phyloP scores from a whole-genome alignment of 208 protist genomes.

The Naegleria gruberi region DNA sequence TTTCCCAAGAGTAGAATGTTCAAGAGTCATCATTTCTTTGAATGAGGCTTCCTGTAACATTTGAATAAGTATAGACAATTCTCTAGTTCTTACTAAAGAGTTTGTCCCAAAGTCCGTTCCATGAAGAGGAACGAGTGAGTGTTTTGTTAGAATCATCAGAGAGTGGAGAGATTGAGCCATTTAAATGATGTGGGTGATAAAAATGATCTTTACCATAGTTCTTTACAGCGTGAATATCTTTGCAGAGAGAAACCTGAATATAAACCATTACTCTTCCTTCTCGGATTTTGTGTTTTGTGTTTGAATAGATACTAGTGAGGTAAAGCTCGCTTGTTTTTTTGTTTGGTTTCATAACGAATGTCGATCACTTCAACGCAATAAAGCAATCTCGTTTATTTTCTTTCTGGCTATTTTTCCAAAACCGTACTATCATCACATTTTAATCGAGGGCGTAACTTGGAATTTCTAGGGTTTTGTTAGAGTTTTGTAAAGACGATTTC shows the following conservation, averaged over 20 bases:
- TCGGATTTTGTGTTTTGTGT: background rate
- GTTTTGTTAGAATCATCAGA: background rate
- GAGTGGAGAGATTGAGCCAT: background rate
- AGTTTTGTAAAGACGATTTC: too few relatives aligned
- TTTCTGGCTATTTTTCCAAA: too few relatives aligned
- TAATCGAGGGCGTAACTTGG: background rate
- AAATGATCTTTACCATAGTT: background rate
- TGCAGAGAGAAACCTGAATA: background rate
- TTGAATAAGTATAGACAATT: too few relatives aligned
- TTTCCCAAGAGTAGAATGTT: too few relatives aligned
- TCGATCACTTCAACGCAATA: too few relatives aligned
- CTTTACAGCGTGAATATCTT: background rate
- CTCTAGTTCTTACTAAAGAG: too few relatives aligned
- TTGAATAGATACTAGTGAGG: background rate
- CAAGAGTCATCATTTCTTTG: too few relatives aligned
- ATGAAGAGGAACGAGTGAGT: background rate
- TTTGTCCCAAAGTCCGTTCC: background rate
- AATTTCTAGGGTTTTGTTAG: background rate
- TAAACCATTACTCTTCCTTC: background rate
- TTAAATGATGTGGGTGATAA: constrained; percentile 7
- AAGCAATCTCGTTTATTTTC: too few relatives aligned
- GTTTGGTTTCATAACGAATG: background rate
- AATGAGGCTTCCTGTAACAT: too few relatives aligned
- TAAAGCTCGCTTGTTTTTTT: background rate
- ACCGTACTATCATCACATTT: too few relatives aligned